Base-by-base conservation (phyloP, 108 stramenopile genomes). In the Stephanodiscus minutulus region DNA sequence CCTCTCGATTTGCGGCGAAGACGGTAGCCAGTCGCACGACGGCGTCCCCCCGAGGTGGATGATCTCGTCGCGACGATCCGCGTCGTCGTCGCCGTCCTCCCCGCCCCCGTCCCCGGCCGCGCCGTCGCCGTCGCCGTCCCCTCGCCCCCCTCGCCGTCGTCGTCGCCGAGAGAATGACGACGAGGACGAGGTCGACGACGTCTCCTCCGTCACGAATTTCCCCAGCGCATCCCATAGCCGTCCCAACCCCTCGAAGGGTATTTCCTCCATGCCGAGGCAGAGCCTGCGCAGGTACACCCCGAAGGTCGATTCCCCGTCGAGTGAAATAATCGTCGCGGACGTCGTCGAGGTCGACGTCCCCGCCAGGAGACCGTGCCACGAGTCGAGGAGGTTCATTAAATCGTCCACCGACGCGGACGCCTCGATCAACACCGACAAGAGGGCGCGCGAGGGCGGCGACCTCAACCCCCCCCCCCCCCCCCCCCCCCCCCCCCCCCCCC, bases 231-330 rank as follows among this genome's bases (percentile, higher is more conserved):
- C 74, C 88, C 91, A 95, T 27, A 95, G 77, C 56, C 84, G 49
- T 7, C 79, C 55, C 17, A 86, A 52, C 2, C 79, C 71, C 66
- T 92, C 90, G 77, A 95, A 95, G 9, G 84, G 81, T 2, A 95
- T 70, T 43, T 87, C 77, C 29, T 90, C 94, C 66, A 92, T 88
- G n/a, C 94, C 91, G 59, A 92, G 55, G 70, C 89, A 88, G 5
- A 86, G 67, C 53, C 76, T 82, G 8, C 91, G 87, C 10, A 95
- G 58, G 70, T 86, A 90, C 11, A 91, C 54, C 13, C 94, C 94
- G 64, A 84, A 85, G 13, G 73, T 48, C 36, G 88, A 87, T 17
- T 84, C 79, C 15, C 83, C 80, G 58, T 79, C 78, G 4, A 79
- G 27, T 5, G n/a, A 28, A 28, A 79, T 56, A 0, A 35, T 22